Evolutionary conservation across 2,329 filamentous ascomycete genomes (phyloP).

Genomic region (Ophiocordyceps australis): DNA sequence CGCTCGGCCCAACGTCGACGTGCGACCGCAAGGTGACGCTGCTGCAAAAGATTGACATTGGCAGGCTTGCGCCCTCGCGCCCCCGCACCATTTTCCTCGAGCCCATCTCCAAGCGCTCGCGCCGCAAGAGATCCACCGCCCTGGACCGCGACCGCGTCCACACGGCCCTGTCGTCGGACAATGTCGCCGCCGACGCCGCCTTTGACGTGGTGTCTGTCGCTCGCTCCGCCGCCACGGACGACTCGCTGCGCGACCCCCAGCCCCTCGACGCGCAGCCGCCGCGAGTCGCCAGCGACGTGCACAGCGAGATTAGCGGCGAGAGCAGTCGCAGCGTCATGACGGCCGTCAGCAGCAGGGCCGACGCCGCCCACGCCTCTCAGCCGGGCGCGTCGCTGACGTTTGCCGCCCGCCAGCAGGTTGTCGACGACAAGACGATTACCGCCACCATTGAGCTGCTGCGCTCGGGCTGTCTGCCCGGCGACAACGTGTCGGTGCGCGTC

Average conservation of each 20-base stretch:
- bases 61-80: constrained; percentile 52
- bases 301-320: constrained; percentile 55
- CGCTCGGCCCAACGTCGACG: constrained; percentile 61
- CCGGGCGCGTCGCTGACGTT: constrained; percentile 10
- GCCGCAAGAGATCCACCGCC: constrained; percentile 35
- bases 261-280: constrained; percentile 21
- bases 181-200: constrained; percentile 21
- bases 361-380: constrained; percentile 18
- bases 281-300: constrained; percentile 31
- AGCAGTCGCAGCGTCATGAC: constrained; percentile 51
- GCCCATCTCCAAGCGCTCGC: constrained; percentile 56
- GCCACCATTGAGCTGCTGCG: constrained; percentile 69
- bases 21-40: constrained; percentile 71
- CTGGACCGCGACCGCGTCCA: constrained; percentile 22
- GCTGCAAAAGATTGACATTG: constrained; percentile 72
- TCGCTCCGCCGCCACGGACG: constrained; percentile 18
- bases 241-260: constrained; percentile 16
- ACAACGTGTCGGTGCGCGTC: constrained; percentile 63
- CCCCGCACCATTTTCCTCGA: constrained; percentile 75
- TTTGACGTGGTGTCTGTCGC: constrained; percentile 16
- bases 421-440: constrained; percentile 65
- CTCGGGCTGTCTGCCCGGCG: constrained; percentile 72
- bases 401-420: constrained; percentile 19
- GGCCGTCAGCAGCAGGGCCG: constrained; percentile 36
- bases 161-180: no score